Conservation (phyloP, 2,329 filamentous ascomycete genomes). For the Colletotrichum chrysophilum region DNA sequence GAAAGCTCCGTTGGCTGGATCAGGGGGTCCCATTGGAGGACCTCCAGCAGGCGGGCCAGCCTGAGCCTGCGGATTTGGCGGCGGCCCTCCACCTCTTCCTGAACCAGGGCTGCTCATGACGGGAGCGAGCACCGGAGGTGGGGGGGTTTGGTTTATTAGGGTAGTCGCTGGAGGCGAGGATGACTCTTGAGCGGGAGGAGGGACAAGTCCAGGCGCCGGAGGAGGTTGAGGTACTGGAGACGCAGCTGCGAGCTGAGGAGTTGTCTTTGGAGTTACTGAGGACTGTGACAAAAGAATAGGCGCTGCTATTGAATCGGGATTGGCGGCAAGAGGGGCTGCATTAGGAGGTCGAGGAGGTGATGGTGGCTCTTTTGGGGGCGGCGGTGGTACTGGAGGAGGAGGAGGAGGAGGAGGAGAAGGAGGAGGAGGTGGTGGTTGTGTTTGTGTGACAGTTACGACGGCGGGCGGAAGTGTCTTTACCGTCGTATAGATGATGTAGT, state of each 20-base stretch:
- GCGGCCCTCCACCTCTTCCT: background rate
- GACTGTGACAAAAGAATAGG: background rate
- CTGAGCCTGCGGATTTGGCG: background rate
- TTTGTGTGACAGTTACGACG: conserved; percentile 1
- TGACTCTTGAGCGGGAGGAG: background rate
- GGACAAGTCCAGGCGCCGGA: background rate
- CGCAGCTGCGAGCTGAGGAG: background rate
- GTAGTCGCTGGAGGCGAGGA: background rate
- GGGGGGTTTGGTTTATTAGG: background rate
- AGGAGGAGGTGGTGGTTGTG: background rate
- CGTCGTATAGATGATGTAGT: background rate
- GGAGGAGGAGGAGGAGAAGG: background rate
- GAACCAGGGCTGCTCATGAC: background rate
- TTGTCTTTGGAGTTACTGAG: background rate
- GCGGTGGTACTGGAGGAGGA: background rate
- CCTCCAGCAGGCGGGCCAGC: background rate
- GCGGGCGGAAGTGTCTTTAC: background rate
- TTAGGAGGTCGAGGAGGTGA: background rate
- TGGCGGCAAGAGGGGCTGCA: background rate
- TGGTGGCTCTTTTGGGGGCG: background rate
- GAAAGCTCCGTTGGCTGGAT: conserved; percentile 13
- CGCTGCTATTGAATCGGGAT: background rate
- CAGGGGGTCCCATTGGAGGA: conserved; percentile 1
- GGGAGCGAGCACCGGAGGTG: background rate
- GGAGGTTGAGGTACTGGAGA: background rate